Conservation (phyloP, 495 filamentous ascomycete species). For the Cladorrhinum samala region DNA sequence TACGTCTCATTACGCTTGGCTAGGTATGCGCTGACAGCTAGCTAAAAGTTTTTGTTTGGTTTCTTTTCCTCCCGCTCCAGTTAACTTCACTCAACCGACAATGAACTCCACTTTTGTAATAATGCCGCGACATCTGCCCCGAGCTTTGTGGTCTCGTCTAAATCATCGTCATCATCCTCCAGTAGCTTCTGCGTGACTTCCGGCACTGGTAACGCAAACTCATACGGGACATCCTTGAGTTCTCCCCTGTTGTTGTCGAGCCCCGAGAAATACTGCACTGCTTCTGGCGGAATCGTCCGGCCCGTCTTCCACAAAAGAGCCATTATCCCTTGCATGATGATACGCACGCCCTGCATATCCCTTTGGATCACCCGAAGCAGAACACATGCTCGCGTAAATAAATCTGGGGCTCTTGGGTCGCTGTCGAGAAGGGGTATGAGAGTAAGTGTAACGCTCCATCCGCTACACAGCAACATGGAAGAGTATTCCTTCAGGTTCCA, state of each 20-base stretch:
- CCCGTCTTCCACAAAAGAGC: background rate
- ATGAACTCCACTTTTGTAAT: slow-evolving; percentile 4
- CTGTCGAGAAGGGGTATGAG: slow-evolving; percentile 24
- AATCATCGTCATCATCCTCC: background rate
- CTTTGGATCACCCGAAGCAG: background rate
- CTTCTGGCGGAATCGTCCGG: background rate
- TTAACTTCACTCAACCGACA: slow-evolving; percentile 11
- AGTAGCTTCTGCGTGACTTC: background rate
- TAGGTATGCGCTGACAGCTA: no score
- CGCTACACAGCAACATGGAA: slow-evolving; percentile 2
- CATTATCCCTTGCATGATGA: slow-evolving; percentile 7
- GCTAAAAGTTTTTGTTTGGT: no score
- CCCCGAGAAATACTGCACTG: slow-evolving; percentile 3
- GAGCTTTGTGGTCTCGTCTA: background rate
- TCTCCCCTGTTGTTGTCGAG: background rate
- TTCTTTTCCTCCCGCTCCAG: no score
- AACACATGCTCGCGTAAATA: slow-evolving; percentile 12
- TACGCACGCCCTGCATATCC: background rate
- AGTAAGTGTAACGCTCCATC: slow-evolving; percentile 17
- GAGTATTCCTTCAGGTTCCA: slow-evolving; percentile 13
- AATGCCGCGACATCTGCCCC: slow-evolving; percentile 2
- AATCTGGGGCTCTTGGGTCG: slow-evolving; percentile 20
- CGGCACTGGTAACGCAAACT: slow-evolving; percentile 3
- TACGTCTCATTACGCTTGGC: no score
- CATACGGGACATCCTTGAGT: slow-evolving; percentile 5